Conservation (phyloP, 2,329 filamentous ascomycete genomes). For the Ustilaginoidea virens region DNA sequence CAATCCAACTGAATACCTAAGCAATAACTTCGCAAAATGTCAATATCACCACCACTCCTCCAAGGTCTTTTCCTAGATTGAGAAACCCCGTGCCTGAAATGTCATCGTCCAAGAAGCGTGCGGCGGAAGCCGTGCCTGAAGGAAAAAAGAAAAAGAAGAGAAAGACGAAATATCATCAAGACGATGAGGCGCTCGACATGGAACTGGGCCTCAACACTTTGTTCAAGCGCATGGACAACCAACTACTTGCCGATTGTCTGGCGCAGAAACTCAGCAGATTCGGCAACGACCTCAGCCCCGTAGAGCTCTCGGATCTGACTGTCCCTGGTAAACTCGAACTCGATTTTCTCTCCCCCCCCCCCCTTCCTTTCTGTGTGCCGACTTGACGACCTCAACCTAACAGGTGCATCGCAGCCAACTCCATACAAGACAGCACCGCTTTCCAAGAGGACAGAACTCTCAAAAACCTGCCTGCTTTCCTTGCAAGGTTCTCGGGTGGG, state of each 20-base stretch:
- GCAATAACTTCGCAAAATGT: too few species aligned
- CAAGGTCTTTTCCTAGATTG: not conserved
- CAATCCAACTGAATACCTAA: too few species aligned
- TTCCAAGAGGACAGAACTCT: conserved; percentile 53
- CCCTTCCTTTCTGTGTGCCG: not conserved
- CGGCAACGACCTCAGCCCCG: conserved; percentile 61
- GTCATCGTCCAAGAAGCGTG: conserved; percentile 38
- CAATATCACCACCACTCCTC: too few species aligned
- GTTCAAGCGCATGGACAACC: conserved; percentile 69
- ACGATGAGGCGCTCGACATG: conserved; percentile 44
- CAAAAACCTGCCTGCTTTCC: conserved; percentile 61
- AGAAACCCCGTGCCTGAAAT: conserved; percentile 9
- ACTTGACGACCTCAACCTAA: not conserved
- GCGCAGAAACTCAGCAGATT: conserved; percentile 66
- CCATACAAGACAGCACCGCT: conserved; percentile 65
- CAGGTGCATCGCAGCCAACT: conserved; percentile 36
- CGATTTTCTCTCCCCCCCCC: not conserved
- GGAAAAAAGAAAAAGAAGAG: conserved; percentile 33
- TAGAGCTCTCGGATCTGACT: conserved; percentile 73
- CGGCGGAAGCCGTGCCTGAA: conserved; percentile 29
- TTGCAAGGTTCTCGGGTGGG: conserved; percentile 50
- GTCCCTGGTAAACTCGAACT: conserved; percentile 65
- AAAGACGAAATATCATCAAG: conserved; percentile 35
- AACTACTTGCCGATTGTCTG: conserved; percentile 72
- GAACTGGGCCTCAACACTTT: conserved; percentile 65